Evolutionary conservation across 2,329 filamentous ascomycete genomes (phyloP), one percentile per base, ranked within the genome.

Genomic region (Aspergillus sp.): DNA sequence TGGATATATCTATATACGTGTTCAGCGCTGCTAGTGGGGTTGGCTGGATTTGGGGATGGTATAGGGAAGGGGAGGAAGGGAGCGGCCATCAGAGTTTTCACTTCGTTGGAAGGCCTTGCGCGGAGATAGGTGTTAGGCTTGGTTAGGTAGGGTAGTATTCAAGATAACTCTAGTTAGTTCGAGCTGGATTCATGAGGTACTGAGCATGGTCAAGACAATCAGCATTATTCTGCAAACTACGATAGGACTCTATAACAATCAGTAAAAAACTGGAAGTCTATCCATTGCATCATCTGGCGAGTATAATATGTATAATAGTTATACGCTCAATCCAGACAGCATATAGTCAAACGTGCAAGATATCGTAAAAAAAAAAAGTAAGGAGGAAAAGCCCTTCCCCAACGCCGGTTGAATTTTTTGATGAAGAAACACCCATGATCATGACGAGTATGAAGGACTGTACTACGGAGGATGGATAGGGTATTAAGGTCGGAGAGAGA

Each of bases 401-500:
- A 41, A 41, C 34, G 34, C 34, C 34, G 34, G 34, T 41, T 4
- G 34, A 41, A 41, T 41, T 41, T 41, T 41, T 41, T 41, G 34
- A 41, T 15, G 34, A 41, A 41, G 11, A 17, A 19, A 19, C 19
- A 13, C 34, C 34, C 11, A 15, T 41, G 34, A 41, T 41, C 38
- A 38, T 23, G 38, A 53, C 50, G 50, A 53, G 50, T 31, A 53
- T 53, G 31, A 38, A 53, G 50, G 30, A 19, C 38, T 38, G 50
- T 41, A 57, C 64, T 71, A 73, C 68, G 71, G 72, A 61, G 51
- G 53, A 54, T 48, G 64, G 69, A 69, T 41, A 67, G 34, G 34
- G 34, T 41, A 41, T 41, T 41, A 41, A 41, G 34, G 34, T 41
- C 34, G 34, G 34, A 41, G 34, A 41, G 34, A 41, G 15, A 41